Evolutionary conservation across 2,329 filamentous ascomycete genomes (phyloP).

Genomic region (Alternaria conjuncta): DNA sequence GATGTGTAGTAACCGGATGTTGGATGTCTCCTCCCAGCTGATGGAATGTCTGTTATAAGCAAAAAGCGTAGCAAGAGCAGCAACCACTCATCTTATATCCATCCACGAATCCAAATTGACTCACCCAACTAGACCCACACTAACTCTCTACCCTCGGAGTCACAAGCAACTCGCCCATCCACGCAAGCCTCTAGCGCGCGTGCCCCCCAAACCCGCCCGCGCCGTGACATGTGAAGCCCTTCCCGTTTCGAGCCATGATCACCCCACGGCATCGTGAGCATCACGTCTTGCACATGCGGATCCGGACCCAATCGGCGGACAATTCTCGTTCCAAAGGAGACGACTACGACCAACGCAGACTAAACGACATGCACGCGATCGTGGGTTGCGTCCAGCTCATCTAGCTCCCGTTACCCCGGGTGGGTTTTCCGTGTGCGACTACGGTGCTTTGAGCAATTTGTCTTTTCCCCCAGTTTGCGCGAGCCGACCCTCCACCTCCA

Average conservation of each 20-base stretch:
- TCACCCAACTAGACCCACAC: constrained; percentile 3
- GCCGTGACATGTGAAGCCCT: constrained; percentile 3
- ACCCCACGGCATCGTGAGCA: constrained; percentile 17
- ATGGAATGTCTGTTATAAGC: neutral
- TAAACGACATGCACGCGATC: neutral
- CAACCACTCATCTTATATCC: constrained; percentile 6
- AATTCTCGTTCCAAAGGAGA: constrained; percentile 8
- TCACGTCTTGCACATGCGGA: constrained; percentile 10
- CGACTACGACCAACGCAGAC: neutral
- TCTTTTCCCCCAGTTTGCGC: neutral
- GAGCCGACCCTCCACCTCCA: constrained; percentile 1
- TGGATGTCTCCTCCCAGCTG: neutral
- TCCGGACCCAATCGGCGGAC: constrained; percentile 12
- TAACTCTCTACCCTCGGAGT: constrained; percentile 15
- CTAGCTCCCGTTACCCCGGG: constrained; percentile 15
- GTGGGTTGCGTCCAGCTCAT: neutral
- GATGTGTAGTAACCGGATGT: neutral
- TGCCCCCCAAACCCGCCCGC: neutral
- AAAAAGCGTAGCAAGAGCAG: neutral
- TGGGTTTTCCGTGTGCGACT: constrained; percentile 8
- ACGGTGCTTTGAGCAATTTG: neutral
- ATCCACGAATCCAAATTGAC: neutral
- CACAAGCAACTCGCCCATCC: constrained; percentile 6
- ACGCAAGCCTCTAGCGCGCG: neutral
- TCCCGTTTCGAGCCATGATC: constrained; percentile 18